phyloP scores from a whole-genome alignment of 2,329 filamentous ascomycete genomes.

The Aspergillus sp. region DNA sequence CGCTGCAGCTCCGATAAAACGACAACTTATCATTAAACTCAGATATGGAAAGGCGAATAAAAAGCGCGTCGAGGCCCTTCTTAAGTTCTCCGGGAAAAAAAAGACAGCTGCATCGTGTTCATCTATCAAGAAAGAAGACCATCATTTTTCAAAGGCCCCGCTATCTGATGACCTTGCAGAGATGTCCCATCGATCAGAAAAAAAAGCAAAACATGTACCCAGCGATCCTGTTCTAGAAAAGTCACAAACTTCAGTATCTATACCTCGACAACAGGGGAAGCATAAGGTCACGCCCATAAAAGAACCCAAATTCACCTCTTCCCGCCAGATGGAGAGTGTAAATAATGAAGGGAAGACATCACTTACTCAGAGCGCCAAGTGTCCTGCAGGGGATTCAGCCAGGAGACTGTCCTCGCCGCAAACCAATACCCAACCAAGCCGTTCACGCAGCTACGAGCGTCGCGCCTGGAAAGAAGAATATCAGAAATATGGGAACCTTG shows the following conservation, averaged over 20 bases:
- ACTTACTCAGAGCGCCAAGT: conserved; percentile 22
- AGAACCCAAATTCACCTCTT: conserved; percentile 29
- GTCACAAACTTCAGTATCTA: conserved; percentile 29
- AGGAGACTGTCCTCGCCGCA: conserved; percentile 24
- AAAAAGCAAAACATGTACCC: conserved; percentile 15
- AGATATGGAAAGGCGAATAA: conserved; percentile 47
- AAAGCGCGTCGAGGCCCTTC: conserved; percentile 41
- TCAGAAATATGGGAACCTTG: conserved; percentile 36
- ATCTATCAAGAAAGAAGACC: conserved; percentile 14
- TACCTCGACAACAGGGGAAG: conserved; percentile 20
- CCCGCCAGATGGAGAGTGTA: conserved; percentile 34
- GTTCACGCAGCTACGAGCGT: conserved; percentile 28
- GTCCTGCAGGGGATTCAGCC: conserved; percentile 19
- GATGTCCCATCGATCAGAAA: conserved; percentile 2
- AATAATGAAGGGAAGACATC: conserved; percentile 37
- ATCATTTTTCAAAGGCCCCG: conserved; percentile 6
- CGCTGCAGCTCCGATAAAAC: conserved; percentile 10
- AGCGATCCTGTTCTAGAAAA: conserved; percentile 26
- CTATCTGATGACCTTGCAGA: conserved; percentile 4
- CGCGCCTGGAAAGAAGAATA: conserved; percentile 39
- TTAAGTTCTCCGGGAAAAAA: conserved; percentile 38
- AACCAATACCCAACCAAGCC: conserved; percentile 14
- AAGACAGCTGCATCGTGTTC: conserved; percentile 22
- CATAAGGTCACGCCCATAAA: conserved; percentile 38
- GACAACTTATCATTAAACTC: conserved; percentile 42